Percentiles rank a stretch among this genome's conserved stretches.
Conservation (phyloP, 2,329 filamentous ascomycete species). For the Colletotrichum viniferum region DNA sequence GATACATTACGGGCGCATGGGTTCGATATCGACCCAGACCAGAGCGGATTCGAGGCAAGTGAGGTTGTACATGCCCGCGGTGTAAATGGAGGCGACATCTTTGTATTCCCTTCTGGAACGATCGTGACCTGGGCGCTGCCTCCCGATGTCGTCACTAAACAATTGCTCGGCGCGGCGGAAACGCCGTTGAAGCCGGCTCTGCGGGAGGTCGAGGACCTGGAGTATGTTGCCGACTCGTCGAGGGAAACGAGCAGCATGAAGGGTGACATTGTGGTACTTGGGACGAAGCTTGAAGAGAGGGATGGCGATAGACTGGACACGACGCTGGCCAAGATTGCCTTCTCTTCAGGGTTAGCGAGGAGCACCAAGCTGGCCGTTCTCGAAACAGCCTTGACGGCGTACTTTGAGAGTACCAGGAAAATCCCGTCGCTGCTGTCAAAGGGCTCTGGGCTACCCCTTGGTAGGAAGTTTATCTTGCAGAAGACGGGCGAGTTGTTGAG, state of each 20-base stretch:
- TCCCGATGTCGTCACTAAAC: conserved; percentile 74
- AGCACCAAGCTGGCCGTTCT: conserved; percentile 94
- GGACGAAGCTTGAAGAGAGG: conserved; percentile 67
- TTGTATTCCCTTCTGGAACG: conserved; percentile 94
- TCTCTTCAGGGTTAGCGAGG: conserved; percentile 90
- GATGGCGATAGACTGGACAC: conserved; percentile 54
- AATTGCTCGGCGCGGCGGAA: conserved; percentile 77
- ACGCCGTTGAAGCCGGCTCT: conserved; percentile 71
- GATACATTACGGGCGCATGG: conserved; percentile 62
- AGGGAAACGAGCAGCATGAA: conserved; percentile 79
- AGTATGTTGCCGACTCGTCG: conserved; percentile 78
- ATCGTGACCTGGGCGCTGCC: conserved; percentile 91
- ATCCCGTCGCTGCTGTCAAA: conserved; percentile 81
- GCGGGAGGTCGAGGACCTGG: conserved; percentile 87
- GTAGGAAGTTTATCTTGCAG: conserved; percentile 80
- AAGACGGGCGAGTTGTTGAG: conserved; percentile 93
- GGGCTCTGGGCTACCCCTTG: conserved; percentile 49
- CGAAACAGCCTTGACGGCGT: conserved; percentile 80
- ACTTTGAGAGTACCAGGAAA: conserved; percentile 83
- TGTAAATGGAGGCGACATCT: conserved; percentile 79
- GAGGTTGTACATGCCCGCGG: conserved; percentile 68
- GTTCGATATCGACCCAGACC: conserved; percentile 66
- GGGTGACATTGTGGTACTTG: conserved; percentile 88
- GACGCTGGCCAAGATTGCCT: conserved; percentile 91
- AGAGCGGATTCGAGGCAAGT: conserved; percentile 62